Conservation (phyloP, 179 eudicot genomes). For the Carnegiea gigantea region DNA sequence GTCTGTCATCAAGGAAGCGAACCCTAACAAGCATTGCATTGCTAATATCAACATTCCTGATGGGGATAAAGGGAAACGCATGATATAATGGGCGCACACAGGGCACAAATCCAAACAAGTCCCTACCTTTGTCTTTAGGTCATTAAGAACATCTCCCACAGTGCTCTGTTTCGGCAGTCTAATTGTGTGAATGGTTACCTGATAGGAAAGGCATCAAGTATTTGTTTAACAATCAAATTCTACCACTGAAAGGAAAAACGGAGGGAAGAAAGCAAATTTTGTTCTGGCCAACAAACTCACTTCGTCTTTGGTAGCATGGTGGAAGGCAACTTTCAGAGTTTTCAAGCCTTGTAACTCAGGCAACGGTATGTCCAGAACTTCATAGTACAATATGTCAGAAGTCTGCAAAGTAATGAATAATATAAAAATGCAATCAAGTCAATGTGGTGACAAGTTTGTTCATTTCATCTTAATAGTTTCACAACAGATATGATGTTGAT, state of each 20-base stretch:
- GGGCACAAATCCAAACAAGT: not conserved
- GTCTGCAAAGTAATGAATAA: slow-evolving; percentile 35
- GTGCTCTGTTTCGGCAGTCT: slow-evolving; percentile 87
- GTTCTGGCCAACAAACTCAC: slow-evolving; percentile 34
- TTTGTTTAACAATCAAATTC: not conserved
- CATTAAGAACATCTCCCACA: slow-evolving; percentile 77
- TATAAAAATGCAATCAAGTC: not conserved
- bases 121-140: slow-evolving; percentile 72
- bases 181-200: slow-evolving; percentile 67
- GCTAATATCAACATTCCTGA: too few relatives aligned
- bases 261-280: not conserved
- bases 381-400: slow-evolving; percentile 84
- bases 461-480: not conserved
- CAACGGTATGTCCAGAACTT: slow-evolving; percentile 82
- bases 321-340: slow-evolving; percentile 77
- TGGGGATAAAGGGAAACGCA: too few relatives aligned
- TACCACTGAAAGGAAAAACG: not conserved
- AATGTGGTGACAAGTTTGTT: not conserved
- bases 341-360: slow-evolving; percentile 87
- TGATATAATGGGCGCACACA: not conserved
- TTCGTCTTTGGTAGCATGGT: slow-evolving; percentile 67
- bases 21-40: not conserved
- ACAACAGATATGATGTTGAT: not conserved
- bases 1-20: not conserved
- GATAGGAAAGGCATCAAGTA: slow-evolving; percentile 19